These are phyloP conservation scores for Asterella californica DNA, from an alignment of 225 moss, liverwort and hornwort species.

Conservation along the genomic window DNA sequence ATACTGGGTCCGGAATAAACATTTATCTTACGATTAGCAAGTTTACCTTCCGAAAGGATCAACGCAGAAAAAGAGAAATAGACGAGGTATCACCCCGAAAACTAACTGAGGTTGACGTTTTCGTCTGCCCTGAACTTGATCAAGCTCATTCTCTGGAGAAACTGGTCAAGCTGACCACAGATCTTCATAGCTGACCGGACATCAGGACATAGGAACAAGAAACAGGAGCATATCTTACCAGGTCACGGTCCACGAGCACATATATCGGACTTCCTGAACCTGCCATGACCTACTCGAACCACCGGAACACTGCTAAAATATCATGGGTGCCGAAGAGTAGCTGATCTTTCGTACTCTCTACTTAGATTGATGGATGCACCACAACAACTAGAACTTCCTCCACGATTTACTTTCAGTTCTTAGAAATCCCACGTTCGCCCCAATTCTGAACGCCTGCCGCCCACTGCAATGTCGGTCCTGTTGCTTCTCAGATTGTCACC, in stretches of 20 bases:
- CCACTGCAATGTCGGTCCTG: background rate
- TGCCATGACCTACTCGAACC: slow-evolving; percentile 22
- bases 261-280: slow-evolving; percentile 25
- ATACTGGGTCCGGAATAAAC: background rate
- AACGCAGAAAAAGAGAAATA: background rate
- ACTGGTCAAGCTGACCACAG: background rate
- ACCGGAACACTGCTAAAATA: background rate
- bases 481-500: background rate
- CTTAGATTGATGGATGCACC: background rate
- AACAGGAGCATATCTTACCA: slow-evolving; percentile 22
- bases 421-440: background rate
- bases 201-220: background rate
- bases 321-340: background rate
- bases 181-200: background rate
- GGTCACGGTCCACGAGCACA: slow-evolving; percentile 28
- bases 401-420: background rate
- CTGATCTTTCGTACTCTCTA: background rate
- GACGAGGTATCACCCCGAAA: background rate
- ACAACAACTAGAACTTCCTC: background rate
- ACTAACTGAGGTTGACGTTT: background rate
- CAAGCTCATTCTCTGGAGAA: background rate
- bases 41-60: background rate
- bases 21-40: background rate
- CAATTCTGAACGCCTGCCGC: background rate
- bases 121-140: background rate